Evolutionary conservation across 768 basidiomycete species (phyloP).

Genomic region (Daedalea quercina): DNA sequence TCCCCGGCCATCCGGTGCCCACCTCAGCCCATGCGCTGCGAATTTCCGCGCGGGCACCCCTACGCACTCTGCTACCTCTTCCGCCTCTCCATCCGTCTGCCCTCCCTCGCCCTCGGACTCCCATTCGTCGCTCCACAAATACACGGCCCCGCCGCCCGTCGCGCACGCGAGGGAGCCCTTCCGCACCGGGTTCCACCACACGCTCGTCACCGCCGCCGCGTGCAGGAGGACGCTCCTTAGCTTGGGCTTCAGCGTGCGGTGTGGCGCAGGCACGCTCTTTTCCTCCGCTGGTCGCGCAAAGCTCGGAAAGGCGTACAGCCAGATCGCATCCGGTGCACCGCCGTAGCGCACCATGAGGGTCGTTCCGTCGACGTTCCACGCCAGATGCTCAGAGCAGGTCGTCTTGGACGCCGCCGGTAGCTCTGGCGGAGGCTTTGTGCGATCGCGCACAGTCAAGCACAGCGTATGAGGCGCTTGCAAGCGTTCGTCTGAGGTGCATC

Average conservation of each 20-base stretch:
- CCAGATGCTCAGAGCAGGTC: conserved; percentile 53
- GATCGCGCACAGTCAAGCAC: conserved; percentile 41
- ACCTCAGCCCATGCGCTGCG: conserved; percentile 58
- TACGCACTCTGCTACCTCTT: conserved; percentile 85
- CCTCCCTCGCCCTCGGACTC: conserved; percentile 27
- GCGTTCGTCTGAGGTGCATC: conserved; percentile 49
- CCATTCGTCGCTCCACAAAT: conserved; percentile 85
- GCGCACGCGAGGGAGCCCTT: conserved; percentile 63
- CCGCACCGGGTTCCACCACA: conserved; percentile 74
- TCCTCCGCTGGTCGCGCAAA: not conserved
- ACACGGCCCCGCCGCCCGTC: conserved; percentile 60
- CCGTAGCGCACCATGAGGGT: conserved; percentile 72
- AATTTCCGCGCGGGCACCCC: conserved; percentile 84
- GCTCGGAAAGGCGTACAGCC: conserved; percentile 12
- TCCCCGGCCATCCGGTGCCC: conserved; percentile 86
- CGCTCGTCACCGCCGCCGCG: conserved; percentile 51
- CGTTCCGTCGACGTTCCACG: conserved; percentile 77
- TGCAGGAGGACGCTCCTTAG: conserved; percentile 67
- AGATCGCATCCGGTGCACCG: conserved; percentile 11
- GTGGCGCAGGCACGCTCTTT: not conserved
- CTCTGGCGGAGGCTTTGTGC: conserved; percentile 57
- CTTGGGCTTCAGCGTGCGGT: conserved; percentile 42
- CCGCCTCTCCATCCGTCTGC: conserved; percentile 27
- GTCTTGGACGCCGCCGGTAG: conserved; percentile 10
- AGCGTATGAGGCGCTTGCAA: conserved; percentile 51